phyloP scores from a whole-genome alignment of 2,329 filamentous ascomycete species.

The Pseudogymnoascus sp. region DNA sequence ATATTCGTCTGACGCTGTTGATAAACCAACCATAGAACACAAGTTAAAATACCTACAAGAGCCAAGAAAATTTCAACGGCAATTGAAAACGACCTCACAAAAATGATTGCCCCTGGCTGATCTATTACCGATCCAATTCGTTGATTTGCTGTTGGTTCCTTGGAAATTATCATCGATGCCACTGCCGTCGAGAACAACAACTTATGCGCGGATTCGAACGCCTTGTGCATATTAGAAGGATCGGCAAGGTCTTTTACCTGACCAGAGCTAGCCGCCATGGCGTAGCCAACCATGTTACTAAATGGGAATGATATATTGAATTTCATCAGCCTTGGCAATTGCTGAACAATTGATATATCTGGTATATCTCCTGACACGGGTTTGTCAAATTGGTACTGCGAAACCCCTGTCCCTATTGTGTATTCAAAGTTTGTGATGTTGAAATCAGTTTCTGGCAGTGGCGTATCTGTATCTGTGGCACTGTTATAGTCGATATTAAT shows the following conservation, averaged over 20 bases:
- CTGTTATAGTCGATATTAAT: slow-evolving; percentile 2
- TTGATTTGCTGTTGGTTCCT: neutral
- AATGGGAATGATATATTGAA: slow-evolving; percentile 23
- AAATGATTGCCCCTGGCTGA: slow-evolving; percentile 15
- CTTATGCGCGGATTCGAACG: slow-evolving; percentile 35
- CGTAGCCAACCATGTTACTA: slow-evolving; percentile 33
- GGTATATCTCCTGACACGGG: neutral
- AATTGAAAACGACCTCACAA: slow-evolving; percentile 23
- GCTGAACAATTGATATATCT: slow-evolving; percentile 18
- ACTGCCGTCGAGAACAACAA: slow-evolving; percentile 34
- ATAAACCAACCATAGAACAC: slow-evolving; percentile 18
- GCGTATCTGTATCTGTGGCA: slow-evolving; percentile 11
- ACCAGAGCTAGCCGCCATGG: slow-evolving; percentile 25
- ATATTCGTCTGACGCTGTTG: slow-evolving; percentile 19
- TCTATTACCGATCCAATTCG: slow-evolving; percentile 9
- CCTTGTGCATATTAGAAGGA: slow-evolving; percentile 25
- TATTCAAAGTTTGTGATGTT: slow-evolving; percentile 35
- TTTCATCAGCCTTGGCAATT: slow-evolving; percentile 16
- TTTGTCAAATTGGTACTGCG: slow-evolving; percentile 11
- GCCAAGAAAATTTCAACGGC: slow-evolving; percentile 23
- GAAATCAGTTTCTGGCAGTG: slow-evolving; percentile 26
- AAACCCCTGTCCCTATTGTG: slow-evolving; percentile 21
- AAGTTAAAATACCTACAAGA: slow-evolving; percentile 17
- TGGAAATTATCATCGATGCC: slow-evolving; percentile 10
- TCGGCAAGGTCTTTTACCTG: slow-evolving; percentile 30